A percentile compares a stretch with the other conserved stretches of the same genome.
Conservation (phyloP, 306 rosid genomes). For the Citrullus mucosospermus region DNA sequence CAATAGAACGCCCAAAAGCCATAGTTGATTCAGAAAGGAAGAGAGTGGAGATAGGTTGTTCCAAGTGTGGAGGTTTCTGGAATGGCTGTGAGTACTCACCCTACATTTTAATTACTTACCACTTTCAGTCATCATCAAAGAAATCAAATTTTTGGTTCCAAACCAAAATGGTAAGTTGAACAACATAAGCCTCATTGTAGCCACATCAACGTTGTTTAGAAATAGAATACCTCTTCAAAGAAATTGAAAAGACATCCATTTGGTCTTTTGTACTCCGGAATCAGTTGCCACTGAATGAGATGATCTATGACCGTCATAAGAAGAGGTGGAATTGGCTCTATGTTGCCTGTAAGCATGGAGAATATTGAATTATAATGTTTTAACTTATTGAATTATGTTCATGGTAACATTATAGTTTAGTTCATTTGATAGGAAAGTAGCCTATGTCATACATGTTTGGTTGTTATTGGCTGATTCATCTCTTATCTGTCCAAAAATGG, state of each 20-base stretch:
- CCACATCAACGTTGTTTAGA: not conserved
- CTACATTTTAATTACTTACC: constrained; percentile 15
- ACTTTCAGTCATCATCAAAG: not conserved
- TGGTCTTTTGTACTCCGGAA: constrained; percentile 95
- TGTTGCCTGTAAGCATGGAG: constrained; percentile 36
- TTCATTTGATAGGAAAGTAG: not conserved
- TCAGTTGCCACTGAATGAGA: constrained; percentile 76
- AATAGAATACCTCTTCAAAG: constrained; percentile 67
- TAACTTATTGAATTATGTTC: not conserved
- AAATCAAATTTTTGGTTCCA: not conserved
- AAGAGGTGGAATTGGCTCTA: constrained; percentile 81
- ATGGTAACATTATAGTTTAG: not conserved
- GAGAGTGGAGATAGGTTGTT: constrained; percentile 85
- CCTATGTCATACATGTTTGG: constrained; percentile 18
- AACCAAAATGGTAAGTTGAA: not conserved
- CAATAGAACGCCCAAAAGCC: constrained; percentile 87
- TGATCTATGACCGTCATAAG: constrained; percentile 77
- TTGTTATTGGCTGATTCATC: constrained; percentile 52
- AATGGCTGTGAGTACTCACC: constrained; percentile 97
- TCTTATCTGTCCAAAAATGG: constrained; percentile 71
- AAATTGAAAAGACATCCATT: constrained; percentile 87
- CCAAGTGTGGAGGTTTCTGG: constrained; percentile 96
- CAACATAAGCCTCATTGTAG: not conserved
- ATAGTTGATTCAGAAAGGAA: constrained; percentile 80
- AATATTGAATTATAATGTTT: not conserved